phyloP scores from a whole-genome alignment of 2,329 filamentous ascomycete genomes.

The Hypomyces rosellus region DNA sequence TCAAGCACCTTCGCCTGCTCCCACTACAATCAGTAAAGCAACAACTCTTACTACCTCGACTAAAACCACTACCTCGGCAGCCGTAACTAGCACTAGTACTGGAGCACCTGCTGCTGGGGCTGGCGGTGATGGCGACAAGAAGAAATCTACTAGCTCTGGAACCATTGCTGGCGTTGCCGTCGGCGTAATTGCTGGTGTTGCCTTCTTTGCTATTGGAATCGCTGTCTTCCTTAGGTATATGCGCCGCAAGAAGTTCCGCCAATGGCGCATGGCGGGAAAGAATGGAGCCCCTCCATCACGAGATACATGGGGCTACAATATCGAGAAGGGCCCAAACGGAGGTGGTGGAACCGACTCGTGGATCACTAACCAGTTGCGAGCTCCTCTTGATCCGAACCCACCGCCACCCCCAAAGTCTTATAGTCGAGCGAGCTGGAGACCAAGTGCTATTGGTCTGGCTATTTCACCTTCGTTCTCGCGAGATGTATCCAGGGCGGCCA shows the following conservation, averaged over 20 bases:
- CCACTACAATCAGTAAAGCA: not conserved
- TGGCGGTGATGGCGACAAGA: constrained; percentile 1
- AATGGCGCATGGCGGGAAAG: constrained; percentile 5
- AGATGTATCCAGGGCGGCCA: constrained; percentile 16
- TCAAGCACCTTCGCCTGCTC: not conserved
- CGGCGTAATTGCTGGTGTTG: constrained; percentile 41
- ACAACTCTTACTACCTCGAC: not conserved
- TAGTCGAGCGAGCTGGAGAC: constrained; percentile 26
- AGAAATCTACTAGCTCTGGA: constrained; percentile 25
- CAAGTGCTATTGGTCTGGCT: constrained; percentile 39
- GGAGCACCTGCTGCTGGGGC: constrained; percentile 1
- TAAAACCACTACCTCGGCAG: constrained; percentile 1
- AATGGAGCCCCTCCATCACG: constrained; percentile 11
- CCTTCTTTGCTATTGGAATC: constrained; percentile 41
- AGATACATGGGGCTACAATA: constrained; percentile 31
- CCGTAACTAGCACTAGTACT: constrained; percentile 5
- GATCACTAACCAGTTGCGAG: constrained; percentile 19
- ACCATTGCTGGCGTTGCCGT: constrained; percentile 55
- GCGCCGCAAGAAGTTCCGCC: constrained; percentile 34
- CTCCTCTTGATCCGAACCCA: constrained; percentile 15
- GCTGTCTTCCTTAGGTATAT: constrained; percentile 38
- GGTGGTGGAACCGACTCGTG: constrained; percentile 18
- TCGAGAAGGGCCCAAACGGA: constrained; percentile 20
- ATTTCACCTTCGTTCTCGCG: constrained; percentile 29
- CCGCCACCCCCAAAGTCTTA: constrained; percentile 20